These are phyloP conservation scores for Heliamphora exappendiculata DNA, from an alignment of 148 eudicot genomes.

Conservation along the genomic window DNA sequence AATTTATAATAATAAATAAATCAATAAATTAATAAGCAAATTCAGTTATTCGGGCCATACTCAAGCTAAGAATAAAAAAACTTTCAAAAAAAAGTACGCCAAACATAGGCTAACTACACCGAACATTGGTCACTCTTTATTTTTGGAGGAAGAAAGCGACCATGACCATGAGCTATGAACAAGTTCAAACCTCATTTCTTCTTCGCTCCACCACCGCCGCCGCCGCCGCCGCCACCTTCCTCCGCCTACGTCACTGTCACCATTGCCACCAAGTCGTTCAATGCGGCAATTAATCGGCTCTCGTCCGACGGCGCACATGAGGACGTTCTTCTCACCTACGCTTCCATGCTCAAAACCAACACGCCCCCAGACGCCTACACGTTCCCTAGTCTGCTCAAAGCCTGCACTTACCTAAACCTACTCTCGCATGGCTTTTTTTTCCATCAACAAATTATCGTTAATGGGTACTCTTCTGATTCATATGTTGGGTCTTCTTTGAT, in stretches of 20 bases:
- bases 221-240: conserved; percentile 15
- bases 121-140: neutral
- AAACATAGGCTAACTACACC: no score
- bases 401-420: conserved; percentile 49
- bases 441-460: conserved; percentile 45
- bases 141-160: neutral
- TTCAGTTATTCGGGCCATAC: no score
- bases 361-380: conserved; percentile 61
- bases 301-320: conserved; percentile 43
- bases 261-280: conserved; percentile 41
- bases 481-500: conserved; percentile 65
- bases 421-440: conserved; percentile 46
- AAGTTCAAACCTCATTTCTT: conserved; percentile 24
- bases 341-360: conserved; percentile 48
- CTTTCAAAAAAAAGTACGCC: no score
- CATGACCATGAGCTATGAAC: conserved; percentile 23
- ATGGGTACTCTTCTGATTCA: conserved; percentile 62
- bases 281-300: conserved; percentile 52
- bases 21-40: no score
- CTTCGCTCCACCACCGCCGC: conserved; percentile 13
- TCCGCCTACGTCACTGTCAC: conserved; percentile 19
- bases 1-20: no score
- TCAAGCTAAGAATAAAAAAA: no score
- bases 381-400: conserved; percentile 68
- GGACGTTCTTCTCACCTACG: conserved; percentile 47